Evolutionary conservation across 2,329 filamentous ascomycete species (phyloP), one percentile per base, ranked within the genome.

Genomic region (Hypoxylon sp.): DNA sequence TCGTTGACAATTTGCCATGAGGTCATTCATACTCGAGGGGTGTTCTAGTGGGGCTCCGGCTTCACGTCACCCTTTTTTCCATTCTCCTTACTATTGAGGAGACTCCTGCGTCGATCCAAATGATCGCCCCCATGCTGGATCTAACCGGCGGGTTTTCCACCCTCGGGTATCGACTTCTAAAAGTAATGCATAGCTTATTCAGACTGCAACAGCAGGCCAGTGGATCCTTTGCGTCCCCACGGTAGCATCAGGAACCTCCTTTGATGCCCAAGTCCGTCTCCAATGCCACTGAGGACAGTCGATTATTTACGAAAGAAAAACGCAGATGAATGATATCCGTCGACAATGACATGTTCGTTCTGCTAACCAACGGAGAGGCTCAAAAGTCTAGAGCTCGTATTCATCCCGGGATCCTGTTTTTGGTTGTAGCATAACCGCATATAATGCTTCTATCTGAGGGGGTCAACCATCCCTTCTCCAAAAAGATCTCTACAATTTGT

Each of bases 1-100:
- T 74, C 68, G 67, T 69, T 74, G 69, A 69, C 55, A 74, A 72
- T 68, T 69, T 71, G 62, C 59, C 69, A 73, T 71, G 63, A 69
- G 68, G 67, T 70, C 67, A 71, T 68, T 57, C 63, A 67, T 73
- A 67, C 60, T 62, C 42, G 26, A 63, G 53, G 22, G 47, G 54
- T 17, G 17, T 51, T 57, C 42, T 51, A 31, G 66, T 69, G 69
- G 66, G 50, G 47, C 61, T 35, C 22, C 22, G 51, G 53, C 58
- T 67, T 66, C 60, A 59, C 61, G 63, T 70, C 69, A 67, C 66
- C 33, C 33, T 54, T 47, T 60, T 37, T 29, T 44, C 29, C 6
- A 24, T 33, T 53, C 63, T 67, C 63, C 67, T 71, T 67, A 71
- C 69, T 67, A 66, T 67, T 69, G 60, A 67, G 66, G 69, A 70